Evolutionary conservation across 805 yeast species (phyloP).

Genomic region (Metschnikowia drakensbergensis): DNA sequence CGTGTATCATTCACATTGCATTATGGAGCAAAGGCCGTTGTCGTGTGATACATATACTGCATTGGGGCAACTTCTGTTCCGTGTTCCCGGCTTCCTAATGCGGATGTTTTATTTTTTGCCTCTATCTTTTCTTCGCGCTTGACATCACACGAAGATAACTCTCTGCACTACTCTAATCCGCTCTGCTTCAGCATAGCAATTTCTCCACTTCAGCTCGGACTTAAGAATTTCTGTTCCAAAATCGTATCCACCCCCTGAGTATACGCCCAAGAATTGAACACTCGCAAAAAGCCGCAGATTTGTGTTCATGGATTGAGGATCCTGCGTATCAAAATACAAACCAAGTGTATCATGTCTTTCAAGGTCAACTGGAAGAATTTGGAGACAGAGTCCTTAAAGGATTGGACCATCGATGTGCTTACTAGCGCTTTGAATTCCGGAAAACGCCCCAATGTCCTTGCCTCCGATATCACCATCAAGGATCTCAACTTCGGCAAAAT

Average conservation of each 20-base stretch:
- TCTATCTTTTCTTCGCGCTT: not conserved
- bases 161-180: constrained; percentile 2
- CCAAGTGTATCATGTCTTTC: constrained; percentile 55
- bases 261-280: no score
- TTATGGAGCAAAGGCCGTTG: no score
- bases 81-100: constrained; percentile 1
- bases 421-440: constrained; percentile 75
- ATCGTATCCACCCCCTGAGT: no score
- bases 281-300: not conserved
- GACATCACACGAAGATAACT: constrained; percentile 4
- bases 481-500: constrained; percentile 70
- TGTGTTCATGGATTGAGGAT: not conserved
- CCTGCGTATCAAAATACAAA: not conserved
- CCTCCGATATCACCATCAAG: constrained; percentile 62
- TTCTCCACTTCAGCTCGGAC: not conserved
- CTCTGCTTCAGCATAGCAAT: not conserved
- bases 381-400: constrained; percentile 58
- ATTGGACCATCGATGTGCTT: constrained; percentile 60
- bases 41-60: not conserved
- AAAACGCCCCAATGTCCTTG: constrained; percentile 63
- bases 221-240: not conserved
- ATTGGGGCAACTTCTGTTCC: not conserved
- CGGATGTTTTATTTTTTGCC: not conserved
- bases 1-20: no score
- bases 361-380: constrained; percentile 74